Evolutionary conservation across 495 filamentous ascomycete genomes (phyloP), one percentile per base, ranked within the genome.

Genomic region (Penicillium cinerascens): DNA sequence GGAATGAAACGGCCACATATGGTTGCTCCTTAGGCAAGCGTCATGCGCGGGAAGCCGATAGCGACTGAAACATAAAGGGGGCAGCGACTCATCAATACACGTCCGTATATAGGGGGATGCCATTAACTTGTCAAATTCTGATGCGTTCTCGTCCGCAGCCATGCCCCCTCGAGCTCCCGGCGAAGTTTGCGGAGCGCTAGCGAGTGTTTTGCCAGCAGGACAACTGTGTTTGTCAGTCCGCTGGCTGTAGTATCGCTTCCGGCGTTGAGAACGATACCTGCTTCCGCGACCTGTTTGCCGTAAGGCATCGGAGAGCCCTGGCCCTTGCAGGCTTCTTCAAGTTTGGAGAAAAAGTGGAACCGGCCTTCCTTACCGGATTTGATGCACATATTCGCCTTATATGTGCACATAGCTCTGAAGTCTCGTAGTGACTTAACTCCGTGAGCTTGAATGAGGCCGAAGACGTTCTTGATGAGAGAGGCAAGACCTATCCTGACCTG

Each of bases 201-300:
- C 0, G 81, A 82, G 58, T 82, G 73, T 37, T 72, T 75, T 42
- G 85, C 59, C 0, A 88, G 73, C 33, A 76, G 70, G 65, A 79
- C 86, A 59, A 88, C 55, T 18, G 69, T 68, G 38, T 76, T 78
- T 16, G 70, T 63, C 47, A 84, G 61, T 2, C 75, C 75, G 26
- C 78, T 73, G 9, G 78, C 77, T 3, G 81, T 83, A 0, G 81
- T 83, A 35, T 78, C 81, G 16, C 70, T 73, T 11, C 81, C 81
- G 15, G 78, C 82, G 22, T 81, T 78, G 63, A 84, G 69, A 63
- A 72, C 67, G 42, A 69, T 65, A 44, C 61, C 64, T 8, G 8
- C 13, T 41, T 41, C 38, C 10, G 38, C 38, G 8, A 41, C 18
- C 16, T 8, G 7, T 21, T 41, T 15, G 8, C 17, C 38, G 10